A percentile compares a stretch with the other conserved stretches of the same genome.
Conservation (phyloP, 768 basidiomycete species). For the Russula sp. region DNA sequence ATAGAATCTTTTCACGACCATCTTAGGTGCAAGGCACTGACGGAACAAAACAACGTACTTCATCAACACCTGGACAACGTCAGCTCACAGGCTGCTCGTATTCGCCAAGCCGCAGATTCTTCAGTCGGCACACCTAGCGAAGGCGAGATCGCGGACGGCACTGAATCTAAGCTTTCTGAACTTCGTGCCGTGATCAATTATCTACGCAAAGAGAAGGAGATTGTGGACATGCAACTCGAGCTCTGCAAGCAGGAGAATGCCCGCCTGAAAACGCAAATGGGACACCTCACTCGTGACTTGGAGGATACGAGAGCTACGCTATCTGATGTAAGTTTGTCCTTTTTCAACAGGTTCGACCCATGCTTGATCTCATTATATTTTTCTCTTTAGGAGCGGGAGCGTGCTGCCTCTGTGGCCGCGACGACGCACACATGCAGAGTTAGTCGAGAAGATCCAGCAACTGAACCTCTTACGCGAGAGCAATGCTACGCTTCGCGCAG, state of each 20-base stretch:
- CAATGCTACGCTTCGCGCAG: conserved; percentile 78
- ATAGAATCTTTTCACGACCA: not conserved
- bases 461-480: conserved; percentile 84
- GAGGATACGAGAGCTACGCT: conserved; percentile 68
- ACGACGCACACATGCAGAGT: conserved; percentile 76
- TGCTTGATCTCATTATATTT: not conserved
- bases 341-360: not conserved
- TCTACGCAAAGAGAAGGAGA: conserved; percentile 87
- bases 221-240: conserved; percentile 83
- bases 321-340: conserved; percentile 53
- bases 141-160: conserved; percentile 47
- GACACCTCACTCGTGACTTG: conserved; percentile 64
- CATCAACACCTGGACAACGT: conserved; percentile 85
- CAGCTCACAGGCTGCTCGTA: conserved; percentile 77
- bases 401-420: conserved; percentile 63
- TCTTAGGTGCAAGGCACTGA: conserved; percentile 66
- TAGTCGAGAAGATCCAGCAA: conserved; percentile 83
- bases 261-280: conserved; percentile 71
- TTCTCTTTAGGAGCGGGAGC: conserved; percentile 67
- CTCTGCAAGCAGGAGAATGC: conserved; percentile 74
- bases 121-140: conserved; percentile 46
- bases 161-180: conserved; percentile 65
- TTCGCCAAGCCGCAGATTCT: conserved; percentile 60
- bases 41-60: conserved; percentile 69
- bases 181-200: conserved; percentile 77